phyloP scores from a whole-genome alignment of 2,329 filamentous ascomycete species.

The Metarhizium robertsii region DNA sequence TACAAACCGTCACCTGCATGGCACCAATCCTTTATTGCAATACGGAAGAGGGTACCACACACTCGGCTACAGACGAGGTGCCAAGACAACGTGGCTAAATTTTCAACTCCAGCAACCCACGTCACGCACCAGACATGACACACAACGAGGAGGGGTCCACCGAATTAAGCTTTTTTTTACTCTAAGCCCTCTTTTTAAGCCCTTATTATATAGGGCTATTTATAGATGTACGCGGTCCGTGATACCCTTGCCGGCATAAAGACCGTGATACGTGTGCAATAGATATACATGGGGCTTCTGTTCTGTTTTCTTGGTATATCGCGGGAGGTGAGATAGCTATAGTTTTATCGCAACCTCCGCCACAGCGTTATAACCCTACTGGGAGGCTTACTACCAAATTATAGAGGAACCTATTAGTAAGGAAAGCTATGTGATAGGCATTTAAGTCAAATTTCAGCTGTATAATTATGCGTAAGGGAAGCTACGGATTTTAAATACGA shows the following conservation, averaged over 20 bases:
- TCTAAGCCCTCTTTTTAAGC: no score
- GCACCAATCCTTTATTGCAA: no score
- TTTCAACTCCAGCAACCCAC: no score
- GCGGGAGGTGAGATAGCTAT: constrained; percentile 7
- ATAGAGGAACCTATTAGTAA: constrained; percentile 11
- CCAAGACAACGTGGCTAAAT: no score
- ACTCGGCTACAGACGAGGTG: no score
- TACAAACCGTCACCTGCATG: no score
- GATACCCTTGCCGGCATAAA: background rate
- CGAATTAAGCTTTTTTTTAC: no score
- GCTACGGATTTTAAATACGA: background rate
- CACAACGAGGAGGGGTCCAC: no score
- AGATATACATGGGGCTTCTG: constrained; percentile 14
- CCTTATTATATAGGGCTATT: constrained; percentile 7
- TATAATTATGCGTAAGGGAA: background rate
- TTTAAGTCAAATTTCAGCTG: background rate
- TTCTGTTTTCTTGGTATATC: constrained; percentile 10
- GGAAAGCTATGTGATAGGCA: background rate
- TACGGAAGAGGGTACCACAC: no score
- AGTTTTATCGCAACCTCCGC: constrained; percentile 10
- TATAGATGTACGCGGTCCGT: background rate
- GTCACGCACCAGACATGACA: no score
- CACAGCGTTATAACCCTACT: constrained; percentile 9
- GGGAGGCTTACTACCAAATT: constrained; percentile 8
- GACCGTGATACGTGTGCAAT: background rate